phyloP scores from a whole-genome alignment of 2,329 filamentous ascomycete species.

The Aspergillus uvarum region DNA sequence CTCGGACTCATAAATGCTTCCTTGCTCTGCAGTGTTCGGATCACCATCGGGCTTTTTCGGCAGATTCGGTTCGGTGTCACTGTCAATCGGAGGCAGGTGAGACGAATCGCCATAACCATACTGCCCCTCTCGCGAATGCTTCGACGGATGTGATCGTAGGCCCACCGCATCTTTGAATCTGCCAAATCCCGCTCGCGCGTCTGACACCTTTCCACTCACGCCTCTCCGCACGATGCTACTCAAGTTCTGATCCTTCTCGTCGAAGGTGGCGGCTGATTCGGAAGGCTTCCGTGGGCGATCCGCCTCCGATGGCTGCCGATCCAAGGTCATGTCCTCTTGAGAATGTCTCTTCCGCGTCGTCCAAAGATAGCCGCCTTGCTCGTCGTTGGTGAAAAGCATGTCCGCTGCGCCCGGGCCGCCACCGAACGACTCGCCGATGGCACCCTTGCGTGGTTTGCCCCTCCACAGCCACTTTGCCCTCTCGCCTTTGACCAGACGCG shows the following conservation, averaged over 20 bases:
- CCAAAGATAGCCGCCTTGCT: conserved; percentile 49
- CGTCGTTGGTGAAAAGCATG: conserved; percentile 47
- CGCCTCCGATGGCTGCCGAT: conserved; percentile 29
- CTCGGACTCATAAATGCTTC: conserved; percentile 21
- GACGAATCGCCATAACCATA: conserved; percentile 32
- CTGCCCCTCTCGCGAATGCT: conserved; percentile 35
- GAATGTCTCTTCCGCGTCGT: conserved; percentile 41
- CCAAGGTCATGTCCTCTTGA: conserved; percentile 39
- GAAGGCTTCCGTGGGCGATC: conserved; percentile 33
- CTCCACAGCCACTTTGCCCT: conserved; percentile 92
- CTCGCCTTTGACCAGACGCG: conserved; percentile 75
- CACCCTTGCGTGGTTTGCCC: conserved; percentile 74
- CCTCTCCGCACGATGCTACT: conserved; percentile 73
- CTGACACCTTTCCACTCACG: conserved; percentile 74
- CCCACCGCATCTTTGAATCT: conserved; percentile 85
- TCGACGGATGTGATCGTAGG: conserved; percentile 43
- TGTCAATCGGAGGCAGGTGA: conserved; percentile 30
- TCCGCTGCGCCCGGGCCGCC: conserved; percentile 37
- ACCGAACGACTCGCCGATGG: conserved; percentile 31
- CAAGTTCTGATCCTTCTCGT: conserved; percentile 48
- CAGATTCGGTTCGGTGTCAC: conserved; percentile 25
- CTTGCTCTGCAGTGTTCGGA: conserved; percentile 16
- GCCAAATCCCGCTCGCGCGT: conserved; percentile 77
- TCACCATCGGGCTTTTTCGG: conserved; percentile 19
- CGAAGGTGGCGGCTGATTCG: conserved; percentile 28